A percentile compares a stretch with the other conserved stretches of the same genome.
Evolutionary conservation across 208 protist species (phyloP).

Genomic region (Tritrichomonas musculus): DNA sequence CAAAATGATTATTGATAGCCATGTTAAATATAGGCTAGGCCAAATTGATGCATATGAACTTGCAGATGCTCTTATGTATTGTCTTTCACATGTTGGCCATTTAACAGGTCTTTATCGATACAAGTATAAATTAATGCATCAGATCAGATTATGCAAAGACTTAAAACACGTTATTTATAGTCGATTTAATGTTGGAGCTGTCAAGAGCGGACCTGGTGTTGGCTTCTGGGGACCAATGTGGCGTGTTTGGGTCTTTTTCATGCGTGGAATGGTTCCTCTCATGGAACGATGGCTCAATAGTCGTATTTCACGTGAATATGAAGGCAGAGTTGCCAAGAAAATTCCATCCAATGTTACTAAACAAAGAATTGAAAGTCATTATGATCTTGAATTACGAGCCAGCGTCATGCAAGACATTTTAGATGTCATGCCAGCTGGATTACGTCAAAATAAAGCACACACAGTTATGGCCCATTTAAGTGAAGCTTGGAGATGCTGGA

Average conservation of each 20-base stretch:
- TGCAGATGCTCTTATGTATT: conserved; percentile 98
- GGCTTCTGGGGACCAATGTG: conserved; percentile 99
- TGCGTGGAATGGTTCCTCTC: conserved; percentile 97
- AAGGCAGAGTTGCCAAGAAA: conserved; percentile 83
- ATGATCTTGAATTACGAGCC: conserved; percentile 98
- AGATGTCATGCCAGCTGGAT: conserved; percentile 99
- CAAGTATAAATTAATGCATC: conserved; percentile 98
- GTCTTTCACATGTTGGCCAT: conserved; percentile 96
- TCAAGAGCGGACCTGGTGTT: conserved; percentile 88
- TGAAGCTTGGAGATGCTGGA: conserved; percentile 97
- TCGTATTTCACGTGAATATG: conserved; percentile 95
- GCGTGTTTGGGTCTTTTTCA: conserved; percentile 99
- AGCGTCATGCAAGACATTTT: conserved; percentile 97
- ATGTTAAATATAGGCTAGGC: conserved; percentile 98
- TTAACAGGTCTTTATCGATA: conserved; percentile 99
- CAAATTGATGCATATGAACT: conserved; percentile 97
- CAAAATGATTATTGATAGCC: conserved; percentile 97
- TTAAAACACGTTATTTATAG: conserved; percentile 99
- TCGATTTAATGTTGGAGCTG: conserved; percentile 93
- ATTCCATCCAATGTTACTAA: conserved; percentile 97
- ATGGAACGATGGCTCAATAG: conserved; percentile 99
- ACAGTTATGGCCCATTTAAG: conserved; percentile 98
- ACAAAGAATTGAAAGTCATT: conserved; percentile 98
- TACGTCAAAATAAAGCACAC: conserved; percentile 85
- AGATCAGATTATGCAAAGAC: conserved; percentile 97